Evolutionary conservation across 768 basidiomycete genomes (phyloP).

Genomic region (Boletus bicolor): DNA sequence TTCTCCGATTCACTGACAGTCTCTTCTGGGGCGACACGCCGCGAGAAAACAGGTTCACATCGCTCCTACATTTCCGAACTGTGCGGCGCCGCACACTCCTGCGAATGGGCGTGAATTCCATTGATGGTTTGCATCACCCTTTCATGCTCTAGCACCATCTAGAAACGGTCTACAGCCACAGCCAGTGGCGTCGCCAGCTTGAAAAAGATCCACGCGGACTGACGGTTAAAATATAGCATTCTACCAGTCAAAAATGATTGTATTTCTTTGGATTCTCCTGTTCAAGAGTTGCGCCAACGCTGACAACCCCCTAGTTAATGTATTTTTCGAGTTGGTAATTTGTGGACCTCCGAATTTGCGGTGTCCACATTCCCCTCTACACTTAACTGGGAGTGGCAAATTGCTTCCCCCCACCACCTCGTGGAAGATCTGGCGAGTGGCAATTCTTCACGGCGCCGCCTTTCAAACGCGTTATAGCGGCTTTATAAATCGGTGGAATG

Average conservation of each 20-base stretch:
- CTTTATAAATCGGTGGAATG: not conserved
- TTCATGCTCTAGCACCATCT: not conserved
- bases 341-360: not conserved
- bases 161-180: not conserved
- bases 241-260: not conserved
- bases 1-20: slow-evolving; percentile 19
- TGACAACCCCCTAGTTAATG: not conserved
- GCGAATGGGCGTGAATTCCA: not conserved
- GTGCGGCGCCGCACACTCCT: not conserved
- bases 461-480: not conserved
- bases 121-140: not conserved
- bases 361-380: not conserved
- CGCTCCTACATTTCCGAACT: not conserved
- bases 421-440: not conserved
- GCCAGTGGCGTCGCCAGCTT: slow-evolving; percentile 1
- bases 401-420: not conserved
- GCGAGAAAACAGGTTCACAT: not conserved
- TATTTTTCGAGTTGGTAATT: not conserved
- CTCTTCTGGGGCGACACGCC: not conserved
- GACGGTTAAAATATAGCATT: not conserved
- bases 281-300: not conserved
- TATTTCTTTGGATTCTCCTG: slow-evolving; percentile 1
- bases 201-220: not conserved
- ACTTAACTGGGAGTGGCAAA: too few relatives aligned
- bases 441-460: not conserved